Evolutionary conservation across 2,329 filamentous ascomycete species (phyloP).

Genomic region (Trichoderma hamatum): DNA sequence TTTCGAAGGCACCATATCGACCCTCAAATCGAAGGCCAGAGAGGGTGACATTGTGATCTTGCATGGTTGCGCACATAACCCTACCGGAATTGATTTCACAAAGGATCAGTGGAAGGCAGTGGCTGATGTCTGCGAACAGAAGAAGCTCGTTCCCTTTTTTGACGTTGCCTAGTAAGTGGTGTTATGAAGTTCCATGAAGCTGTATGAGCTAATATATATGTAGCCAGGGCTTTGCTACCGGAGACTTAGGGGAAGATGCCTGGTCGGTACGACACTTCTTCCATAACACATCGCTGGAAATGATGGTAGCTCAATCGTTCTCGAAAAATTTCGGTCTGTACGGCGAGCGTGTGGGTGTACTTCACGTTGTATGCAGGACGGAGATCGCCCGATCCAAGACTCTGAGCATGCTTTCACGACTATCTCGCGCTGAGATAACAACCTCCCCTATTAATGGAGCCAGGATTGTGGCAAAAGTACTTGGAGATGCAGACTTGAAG

Average conservation of each 20-base stretch:
- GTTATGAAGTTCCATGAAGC: neutral
- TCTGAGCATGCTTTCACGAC: neutral
- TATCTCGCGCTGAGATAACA: neutral
- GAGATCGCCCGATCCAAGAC: neutral
- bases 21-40: slow-evolving; percentile 33
- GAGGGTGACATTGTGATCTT: slow-evolving; percentile 41
- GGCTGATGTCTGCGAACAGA: slow-evolving; percentile 37
- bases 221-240: neutral
- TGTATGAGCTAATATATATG: neutral
- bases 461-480: neutral
- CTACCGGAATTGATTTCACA: slow-evolving; percentile 42
- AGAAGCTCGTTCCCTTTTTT: slow-evolving; percentile 41
- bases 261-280: slow-evolving; percentile 28
- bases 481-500: neutral
- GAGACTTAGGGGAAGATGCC: neutral
- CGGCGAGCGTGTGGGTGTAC: slow-evolving; percentile 40
- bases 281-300: slow-evolving; percentile 28
- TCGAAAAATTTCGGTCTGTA: slow-evolving; percentile 46
- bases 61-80: slow-evolving; percentile 46
- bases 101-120: slow-evolving; percentile 41
- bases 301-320: slow-evolving; percentile 42
- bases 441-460: neutral
- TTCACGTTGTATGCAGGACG: slow-evolving; percentile 29
- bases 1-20: slow-evolving; percentile 37
- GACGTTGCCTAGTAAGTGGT: slow-evolving; percentile 31